Evolutionary conservation across 2,329 filamentous ascomycete genomes (phyloP).

Genomic region (Zymoseptoria passerinii): DNA sequence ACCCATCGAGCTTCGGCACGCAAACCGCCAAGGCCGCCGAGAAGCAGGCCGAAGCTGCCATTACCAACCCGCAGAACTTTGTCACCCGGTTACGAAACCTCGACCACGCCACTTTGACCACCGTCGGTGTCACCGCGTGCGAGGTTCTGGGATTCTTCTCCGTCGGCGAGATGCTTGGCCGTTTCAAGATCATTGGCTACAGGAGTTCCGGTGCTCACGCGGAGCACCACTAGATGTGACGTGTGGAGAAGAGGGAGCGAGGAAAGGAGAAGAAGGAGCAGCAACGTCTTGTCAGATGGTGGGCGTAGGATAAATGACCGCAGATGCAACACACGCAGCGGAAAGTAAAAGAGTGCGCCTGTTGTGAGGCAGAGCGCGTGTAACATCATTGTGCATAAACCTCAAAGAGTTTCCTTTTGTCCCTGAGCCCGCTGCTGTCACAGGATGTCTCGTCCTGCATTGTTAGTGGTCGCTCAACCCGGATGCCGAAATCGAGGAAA

Average conservation of each 20-base stretch:
- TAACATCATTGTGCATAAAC: slow-evolving; percentile 24
- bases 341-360: slow-evolving; percentile 1
- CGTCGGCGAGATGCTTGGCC: slow-evolving; percentile 90
- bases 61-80: slow-evolving; percentile 48
- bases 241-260: background rate
- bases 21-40: slow-evolving; percentile 35
- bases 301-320: slow-evolving; percentile 1
- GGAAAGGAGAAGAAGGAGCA: background rate
- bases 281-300: slow-evolving; percentile 10
- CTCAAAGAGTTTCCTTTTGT: background rate
- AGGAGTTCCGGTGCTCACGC: slow-evolving; percentile 24
- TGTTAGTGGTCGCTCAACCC: background rate
- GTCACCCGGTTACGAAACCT: slow-evolving; percentile 59
- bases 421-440: background rate
- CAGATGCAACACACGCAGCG: slow-evolving; percentile 4
- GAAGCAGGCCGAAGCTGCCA: slow-evolving; percentile 40
- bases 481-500: background rate
- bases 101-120: slow-evolving; percentile 59
- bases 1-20: slow-evolving; percentile 50
- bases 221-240: slow-evolving; percentile 12
- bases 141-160: slow-evolving; percentile 97
- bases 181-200: slow-evolving; percentile 93
- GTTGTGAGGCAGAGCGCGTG: slow-evolving; percentile 12
- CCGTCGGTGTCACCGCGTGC: slow-evolving; percentile 69
- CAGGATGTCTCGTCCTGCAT: background rate